Conservation (phyloP, 2,329 filamentous ascomycete species). For the Pezicula neosporulosa region DNA sequence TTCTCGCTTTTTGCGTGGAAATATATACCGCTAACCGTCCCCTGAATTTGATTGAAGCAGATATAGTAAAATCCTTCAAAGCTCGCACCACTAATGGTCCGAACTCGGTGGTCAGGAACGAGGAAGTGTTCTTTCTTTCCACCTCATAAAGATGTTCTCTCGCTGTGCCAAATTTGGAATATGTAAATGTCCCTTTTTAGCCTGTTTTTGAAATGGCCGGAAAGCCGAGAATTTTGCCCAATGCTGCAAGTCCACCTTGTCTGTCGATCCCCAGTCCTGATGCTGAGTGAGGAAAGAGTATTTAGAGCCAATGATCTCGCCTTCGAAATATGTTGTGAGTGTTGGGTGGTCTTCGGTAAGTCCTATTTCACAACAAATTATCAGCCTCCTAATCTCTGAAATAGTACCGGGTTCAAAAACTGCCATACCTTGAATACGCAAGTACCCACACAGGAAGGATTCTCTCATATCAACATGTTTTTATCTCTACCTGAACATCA, state of each 20-base stretch:
- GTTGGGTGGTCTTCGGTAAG: conserved; percentile 94
- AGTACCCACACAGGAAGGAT: conserved; percentile 90
- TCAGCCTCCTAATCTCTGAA: conserved; percentile 7
- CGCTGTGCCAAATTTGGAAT: conserved; percentile 70
- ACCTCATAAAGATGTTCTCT: conserved; percentile 96
- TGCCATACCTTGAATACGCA: conserved; percentile 81
- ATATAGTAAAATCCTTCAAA: conserved; percentile 99
- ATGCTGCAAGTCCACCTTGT: conserved; percentile 88
- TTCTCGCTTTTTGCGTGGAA: conserved; percentile 98
- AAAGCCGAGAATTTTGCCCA: conserved; percentile 91
- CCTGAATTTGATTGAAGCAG: conserved; percentile 90
- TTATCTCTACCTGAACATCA: conserved; percentile 94
- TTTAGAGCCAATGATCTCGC: conserved; percentile 93
- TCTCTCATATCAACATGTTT: conserved; percentile 95
- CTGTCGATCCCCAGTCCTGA: conserved; percentile 84
- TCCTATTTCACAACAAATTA: conserved; percentile 46
- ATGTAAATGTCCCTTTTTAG: conserved; percentile 55
- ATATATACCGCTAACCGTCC: conserved; percentile 88
- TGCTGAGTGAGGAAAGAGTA: conserved; percentile 93
- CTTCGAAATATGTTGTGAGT: conserved; percentile 97
- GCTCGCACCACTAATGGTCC: conserved; percentile 88
- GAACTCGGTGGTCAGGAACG: conserved; percentile 89
- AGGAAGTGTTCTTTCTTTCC: conserved; percentile 98
- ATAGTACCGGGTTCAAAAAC: conserved; percentile 1
- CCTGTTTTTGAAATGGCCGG: conserved; percentile 64